Conservation (phyloP, 2,329 filamentous ascomycete genomes). For the Chrysosphaeria jannelii region DNA sequence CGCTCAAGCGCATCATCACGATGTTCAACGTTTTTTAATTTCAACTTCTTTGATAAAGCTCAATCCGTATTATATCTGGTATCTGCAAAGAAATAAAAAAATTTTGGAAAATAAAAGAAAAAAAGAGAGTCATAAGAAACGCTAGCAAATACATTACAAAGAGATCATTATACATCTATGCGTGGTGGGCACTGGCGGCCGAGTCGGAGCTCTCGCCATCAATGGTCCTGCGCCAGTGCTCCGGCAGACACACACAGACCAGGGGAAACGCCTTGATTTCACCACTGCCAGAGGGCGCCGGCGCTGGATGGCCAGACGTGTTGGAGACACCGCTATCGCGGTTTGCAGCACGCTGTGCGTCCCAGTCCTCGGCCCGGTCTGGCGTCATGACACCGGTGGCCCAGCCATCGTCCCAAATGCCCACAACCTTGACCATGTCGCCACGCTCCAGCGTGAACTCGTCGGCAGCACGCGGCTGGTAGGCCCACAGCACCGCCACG, state of each 20-base stretch:
- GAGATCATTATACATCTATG: too few species aligned
- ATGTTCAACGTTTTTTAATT: too few species aligned
- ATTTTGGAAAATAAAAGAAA: conserved; percentile 1
- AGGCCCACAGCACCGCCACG: conserved; percentile 83
- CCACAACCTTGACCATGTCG: conserved; percentile 93
- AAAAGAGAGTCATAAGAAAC: conserved; percentile 1
- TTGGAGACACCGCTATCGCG: conserved; percentile 85
- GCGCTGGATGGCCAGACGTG: conserved; percentile 28
- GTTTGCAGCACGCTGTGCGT: conserved; percentile 42
- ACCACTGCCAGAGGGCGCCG: conserved; percentile 34
- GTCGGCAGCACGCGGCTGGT: conserved; percentile 75
- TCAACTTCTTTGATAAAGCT: too few species aligned
- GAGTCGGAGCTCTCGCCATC: conserved; percentile 56
- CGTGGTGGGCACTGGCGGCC: conserved; percentile 26
- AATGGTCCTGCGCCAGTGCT: conserved; percentile 92
- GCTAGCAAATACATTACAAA: conserved; percentile 2
- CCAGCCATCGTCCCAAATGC: conserved; percentile 99
- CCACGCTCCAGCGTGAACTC: conserved; percentile 83
- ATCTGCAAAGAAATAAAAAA: too few species aligned
- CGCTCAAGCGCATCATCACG: too few species aligned
- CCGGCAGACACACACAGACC: conserved; percentile 80
- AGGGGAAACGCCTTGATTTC: conserved; percentile 96
- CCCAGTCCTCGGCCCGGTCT: conserved; percentile 71
- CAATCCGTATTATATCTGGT: too few species aligned
- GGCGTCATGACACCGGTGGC: conserved; percentile 68